Evolutionary conservation across 2,329 filamentous ascomycete genomes (phyloP).

Genomic region (Neoscytalidium dimidiatum): DNA sequence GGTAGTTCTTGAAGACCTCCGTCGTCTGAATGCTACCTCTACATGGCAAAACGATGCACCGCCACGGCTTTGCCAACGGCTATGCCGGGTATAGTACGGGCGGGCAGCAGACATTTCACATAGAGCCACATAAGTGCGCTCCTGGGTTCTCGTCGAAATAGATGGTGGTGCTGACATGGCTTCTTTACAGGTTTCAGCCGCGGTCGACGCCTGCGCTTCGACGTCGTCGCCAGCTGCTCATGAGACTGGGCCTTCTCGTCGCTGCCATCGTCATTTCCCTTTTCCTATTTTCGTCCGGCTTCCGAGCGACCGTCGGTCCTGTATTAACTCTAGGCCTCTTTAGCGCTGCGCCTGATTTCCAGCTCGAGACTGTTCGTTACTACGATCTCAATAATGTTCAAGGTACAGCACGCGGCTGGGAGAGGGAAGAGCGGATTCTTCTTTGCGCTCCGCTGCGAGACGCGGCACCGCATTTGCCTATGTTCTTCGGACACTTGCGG

Average conservation of each 20-base stretch:
- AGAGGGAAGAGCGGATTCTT: slow-evolving; percentile 91
- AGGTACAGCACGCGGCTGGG: slow-evolving; percentile 91
- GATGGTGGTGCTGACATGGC: slow-evolving; percentile 30
- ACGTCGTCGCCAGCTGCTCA: slow-evolving; percentile 71
- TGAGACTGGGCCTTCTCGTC: slow-evolving; percentile 63
- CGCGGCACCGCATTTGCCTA: slow-evolving; percentile 84
- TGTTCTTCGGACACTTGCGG: slow-evolving; percentile 97
- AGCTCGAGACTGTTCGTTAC: slow-evolving; percentile 94
- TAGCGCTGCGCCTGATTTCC: slow-evolving; percentile 66
- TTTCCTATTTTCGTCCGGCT: slow-evolving; percentile 75
- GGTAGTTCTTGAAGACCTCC: slow-evolving; percentile 1
- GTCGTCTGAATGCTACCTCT: slow-evolving; percentile 57
- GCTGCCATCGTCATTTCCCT: slow-evolving; percentile 61
- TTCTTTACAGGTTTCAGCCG: slow-evolving; percentile 72
- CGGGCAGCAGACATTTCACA: slow-evolving; percentile 73
- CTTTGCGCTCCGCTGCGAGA: slow-evolving; percentile 93
- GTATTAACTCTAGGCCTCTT: slow-evolving; percentile 70
- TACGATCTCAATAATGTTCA: slow-evolving; percentile 92
- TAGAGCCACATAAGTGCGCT: slow-evolving; percentile 82
- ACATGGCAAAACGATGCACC: slow-evolving; percentile 81
- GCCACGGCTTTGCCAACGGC: slow-evolving; percentile 86
- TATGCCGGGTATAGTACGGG: slow-evolving; percentile 67
- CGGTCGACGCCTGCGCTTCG: slow-evolving; percentile 73
- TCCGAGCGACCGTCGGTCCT: slow-evolving; percentile 63
- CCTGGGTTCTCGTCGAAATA: slow-evolving; percentile 22